phyloP scores from a whole-genome alignment of 257 asterid species.

The Fraxinus anomala region DNA sequence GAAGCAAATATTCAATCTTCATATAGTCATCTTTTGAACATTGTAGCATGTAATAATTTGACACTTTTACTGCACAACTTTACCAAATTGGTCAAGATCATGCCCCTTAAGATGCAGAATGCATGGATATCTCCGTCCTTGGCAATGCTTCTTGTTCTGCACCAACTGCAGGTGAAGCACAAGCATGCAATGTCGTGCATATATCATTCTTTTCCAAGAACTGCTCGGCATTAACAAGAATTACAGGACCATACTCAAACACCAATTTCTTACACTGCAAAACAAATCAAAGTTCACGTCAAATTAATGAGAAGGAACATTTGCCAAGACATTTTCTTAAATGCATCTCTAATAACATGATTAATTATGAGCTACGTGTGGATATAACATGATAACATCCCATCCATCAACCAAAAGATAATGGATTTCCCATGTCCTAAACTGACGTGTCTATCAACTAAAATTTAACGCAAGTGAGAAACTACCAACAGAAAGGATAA shows the following conservation, averaged over 20 bases:
- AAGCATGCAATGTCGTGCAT: slow-evolving; percentile 68
- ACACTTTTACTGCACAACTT: not conserved
- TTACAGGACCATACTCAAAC: slow-evolving; percentile 73
- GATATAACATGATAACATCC: not conserved
- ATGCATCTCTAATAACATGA: not conserved
- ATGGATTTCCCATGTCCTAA: not conserved
- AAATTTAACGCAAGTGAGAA: not conserved
- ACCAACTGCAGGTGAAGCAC: slow-evolving; percentile 40
- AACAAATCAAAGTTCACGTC: not conserved
- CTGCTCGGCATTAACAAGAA: slow-evolving; percentile 74
- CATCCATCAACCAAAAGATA: not conserved
- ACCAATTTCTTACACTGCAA: slow-evolving; percentile 89
- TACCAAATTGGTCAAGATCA: not conserved
- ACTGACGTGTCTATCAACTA: not conserved
- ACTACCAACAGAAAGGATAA: not conserved
- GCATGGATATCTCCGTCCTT: slow-evolving; percentile 38
- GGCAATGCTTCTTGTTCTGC: slow-evolving; percentile 24
- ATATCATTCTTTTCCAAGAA: slow-evolving; percentile 69
- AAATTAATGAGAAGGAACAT: not conserved
- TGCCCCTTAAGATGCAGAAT: slow-evolving; percentile 48
- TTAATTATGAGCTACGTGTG: not conserved
- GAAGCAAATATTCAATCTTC: not conserved
- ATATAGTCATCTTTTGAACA: not conserved
- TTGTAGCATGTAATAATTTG: not conserved
- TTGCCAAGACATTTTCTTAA: not conserved